These are phyloP conservation scores for Delonix regia DNA, from an alignment of 306 rosid species.

Conservation along the genomic window DNA sequence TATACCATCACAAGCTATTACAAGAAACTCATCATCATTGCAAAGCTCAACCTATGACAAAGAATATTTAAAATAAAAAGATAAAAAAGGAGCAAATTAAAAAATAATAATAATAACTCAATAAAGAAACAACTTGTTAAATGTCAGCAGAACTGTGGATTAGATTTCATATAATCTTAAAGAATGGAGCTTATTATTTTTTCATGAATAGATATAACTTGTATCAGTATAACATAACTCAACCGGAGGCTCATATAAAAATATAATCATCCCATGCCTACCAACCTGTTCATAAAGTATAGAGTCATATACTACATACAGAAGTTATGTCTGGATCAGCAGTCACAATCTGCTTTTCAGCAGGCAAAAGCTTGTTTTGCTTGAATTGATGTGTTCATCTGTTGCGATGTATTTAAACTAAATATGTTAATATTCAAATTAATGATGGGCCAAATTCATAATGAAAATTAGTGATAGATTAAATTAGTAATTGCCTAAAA, in stretches of 20 bases:
- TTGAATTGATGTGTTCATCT: too few species aligned
- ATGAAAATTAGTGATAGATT: too few species aligned
- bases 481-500: too few species aligned
- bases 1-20: conserved; percentile 96
- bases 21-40: conserved; percentile 90
- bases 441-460: too few species aligned
- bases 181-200: neutral
- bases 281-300: conserved; percentile 10
- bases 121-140: conserved; percentile 2
- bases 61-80: conserved; percentile 13
- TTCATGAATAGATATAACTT: neutral
- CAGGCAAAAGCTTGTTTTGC: conserved; percentile 83
- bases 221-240: neutral
- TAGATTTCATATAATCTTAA: neutral
- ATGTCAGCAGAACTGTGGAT: conserved; percentile 7
- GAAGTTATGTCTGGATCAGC: conserved; percentile 82
- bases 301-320: conserved; percentile 50
- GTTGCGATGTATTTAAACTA: too few species aligned
- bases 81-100: neutral
- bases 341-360: conserved; percentile 85
- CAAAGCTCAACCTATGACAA: conserved; percentile 75
- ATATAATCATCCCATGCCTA: conserved; percentile 13
- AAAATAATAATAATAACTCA: too few species aligned
- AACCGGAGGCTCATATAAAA: neutral
- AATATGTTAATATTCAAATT: too few species aligned